phyloP scores from a whole-genome alignment of 306 rosid genomes.

The Alnus glutinosa region DNA sequence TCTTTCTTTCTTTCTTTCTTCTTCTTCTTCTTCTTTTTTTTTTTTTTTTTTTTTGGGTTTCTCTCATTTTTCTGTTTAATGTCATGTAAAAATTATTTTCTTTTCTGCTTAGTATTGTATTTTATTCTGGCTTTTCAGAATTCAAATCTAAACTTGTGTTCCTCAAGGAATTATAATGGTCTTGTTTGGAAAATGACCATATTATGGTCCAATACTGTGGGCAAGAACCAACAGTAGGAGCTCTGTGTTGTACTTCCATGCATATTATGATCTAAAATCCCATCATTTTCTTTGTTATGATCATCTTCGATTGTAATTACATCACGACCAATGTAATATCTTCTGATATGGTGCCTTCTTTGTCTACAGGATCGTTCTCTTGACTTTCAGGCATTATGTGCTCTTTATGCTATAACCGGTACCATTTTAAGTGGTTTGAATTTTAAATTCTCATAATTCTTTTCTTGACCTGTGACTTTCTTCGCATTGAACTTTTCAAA shows the following conservation, averaged over 20 bases:
- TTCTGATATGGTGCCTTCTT: constrained; percentile 9
- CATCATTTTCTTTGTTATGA: background rate
- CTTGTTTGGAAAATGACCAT: background rate
- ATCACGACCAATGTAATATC: background rate
- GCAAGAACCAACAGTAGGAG: background rate
- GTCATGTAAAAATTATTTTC: too few relatives aligned
- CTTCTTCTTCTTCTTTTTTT: too few relatives aligned
- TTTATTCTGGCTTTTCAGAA: too few relatives aligned
- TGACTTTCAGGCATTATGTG: constrained; percentile 66
- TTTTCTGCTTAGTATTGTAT: too few relatives aligned
- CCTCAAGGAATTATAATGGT: background rate
- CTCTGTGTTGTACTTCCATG: background rate
- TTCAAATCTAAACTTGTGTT: too few relatives aligned
- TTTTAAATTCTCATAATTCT: background rate
- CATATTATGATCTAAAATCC: background rate
- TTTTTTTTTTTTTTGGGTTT: too few relatives aligned
- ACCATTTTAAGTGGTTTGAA: constrained; percentile 26
- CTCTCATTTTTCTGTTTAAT: background rate
- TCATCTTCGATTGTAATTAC: background rate
- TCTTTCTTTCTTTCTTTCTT: too few relatives aligned
- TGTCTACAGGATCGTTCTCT: constrained; percentile 82
- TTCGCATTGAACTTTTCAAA: too few relatives aligned
- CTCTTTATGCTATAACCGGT: constrained; percentile 85
- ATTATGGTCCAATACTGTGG: background rate
- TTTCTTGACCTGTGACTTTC: background rate